Percentiles rank a stretch among this genome's conserved stretches.
Conservation (phyloP, 306 rosid genomes). For the Malus fusca region DNA sequence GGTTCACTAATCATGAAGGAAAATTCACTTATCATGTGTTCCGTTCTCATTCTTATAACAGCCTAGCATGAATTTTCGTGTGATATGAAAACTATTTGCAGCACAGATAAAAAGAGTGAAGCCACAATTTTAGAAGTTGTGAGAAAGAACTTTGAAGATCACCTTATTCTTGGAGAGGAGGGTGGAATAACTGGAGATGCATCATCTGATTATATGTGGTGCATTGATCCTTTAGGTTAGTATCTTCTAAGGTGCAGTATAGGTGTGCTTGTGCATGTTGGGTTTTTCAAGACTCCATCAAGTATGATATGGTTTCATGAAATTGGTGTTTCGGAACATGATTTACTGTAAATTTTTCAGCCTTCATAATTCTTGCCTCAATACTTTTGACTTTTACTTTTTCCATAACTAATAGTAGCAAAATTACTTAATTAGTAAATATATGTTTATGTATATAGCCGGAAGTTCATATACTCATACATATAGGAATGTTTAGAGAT, state of each 20-base stretch:
- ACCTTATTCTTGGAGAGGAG: constrained; percentile 97
- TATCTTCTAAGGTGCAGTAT: background rate
- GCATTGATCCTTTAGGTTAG: constrained; percentile 96
- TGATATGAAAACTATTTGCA: constrained; percentile 22
- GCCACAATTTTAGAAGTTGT: constrained; percentile 73
- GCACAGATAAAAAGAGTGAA: constrained; percentile 96
- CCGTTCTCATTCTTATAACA: background rate
- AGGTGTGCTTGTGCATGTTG: background rate
- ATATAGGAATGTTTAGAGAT: background rate
- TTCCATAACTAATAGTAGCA: background rate
- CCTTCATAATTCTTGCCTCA: background rate
- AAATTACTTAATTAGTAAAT: background rate
- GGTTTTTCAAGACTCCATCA: background rate
- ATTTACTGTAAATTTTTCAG: background rate
- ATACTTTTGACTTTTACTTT: background rate
- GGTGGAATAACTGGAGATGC: constrained; percentile 89
- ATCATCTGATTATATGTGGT: constrained; percentile 93
- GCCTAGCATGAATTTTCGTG: background rate
- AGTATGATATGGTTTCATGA: background rate
- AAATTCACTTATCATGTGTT: background rate
- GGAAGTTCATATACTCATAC: background rate
- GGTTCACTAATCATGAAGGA: background rate
- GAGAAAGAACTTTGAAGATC: constrained; percentile 61
- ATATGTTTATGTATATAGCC: background rate
- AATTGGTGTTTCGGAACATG: background rate